Base-by-base conservation (phyloP, 441 rosid genomes). In the Hura crepitans region DNA sequence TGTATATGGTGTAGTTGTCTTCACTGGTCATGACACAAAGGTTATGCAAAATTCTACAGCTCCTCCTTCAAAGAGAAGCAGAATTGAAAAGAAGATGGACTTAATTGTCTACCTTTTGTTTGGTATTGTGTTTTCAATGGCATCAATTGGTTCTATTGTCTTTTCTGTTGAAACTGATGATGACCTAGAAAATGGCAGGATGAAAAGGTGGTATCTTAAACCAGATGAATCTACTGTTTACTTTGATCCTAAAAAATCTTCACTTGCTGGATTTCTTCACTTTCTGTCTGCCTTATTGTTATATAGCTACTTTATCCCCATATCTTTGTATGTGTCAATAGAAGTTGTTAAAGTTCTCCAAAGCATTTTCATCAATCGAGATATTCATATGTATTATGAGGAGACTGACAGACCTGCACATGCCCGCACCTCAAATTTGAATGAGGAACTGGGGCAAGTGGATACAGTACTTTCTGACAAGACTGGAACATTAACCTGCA, bases 391-490 rank as follows among this genome's bases (percentile, higher is more conserved):
- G 99, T 96, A 96, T 79, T 78, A 88, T 28, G 97, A 89, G 79
- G 98, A 88, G 79, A 76, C 89, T 49, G 94, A 91, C 77, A 89
- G 86, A 80, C 97, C 99, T 35, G 98, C 97, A 0, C 81, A 75
- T 46, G 99, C 99, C n/a, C 92, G 98, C 31, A 96, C 99, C 57
- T 96, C 99, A 28, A 96, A 96, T 79, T 85, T 96, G 75, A 96
- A 96, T 59, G 98, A 96, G 85, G 99, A 96, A 82, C 99, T 96
- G 51, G 99, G 99, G 30, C 98, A 96, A 75, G 99, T 96, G 59
- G 97, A 89, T 53, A 93, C 96, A 2, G 85, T 96, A 67, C 96
- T 96, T 62, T 96, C 99, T 0, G 99, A 96, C 79, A 96, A 96
- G 80, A 96, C 99, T 0, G 99, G 99, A 62, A 96, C 99, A 30